Evolutionary conservation across 2,329 filamentous ascomycete genomes (phyloP), one percentile per base, ranked within the genome.

Genomic region (Diaporthe velutina): DNA sequence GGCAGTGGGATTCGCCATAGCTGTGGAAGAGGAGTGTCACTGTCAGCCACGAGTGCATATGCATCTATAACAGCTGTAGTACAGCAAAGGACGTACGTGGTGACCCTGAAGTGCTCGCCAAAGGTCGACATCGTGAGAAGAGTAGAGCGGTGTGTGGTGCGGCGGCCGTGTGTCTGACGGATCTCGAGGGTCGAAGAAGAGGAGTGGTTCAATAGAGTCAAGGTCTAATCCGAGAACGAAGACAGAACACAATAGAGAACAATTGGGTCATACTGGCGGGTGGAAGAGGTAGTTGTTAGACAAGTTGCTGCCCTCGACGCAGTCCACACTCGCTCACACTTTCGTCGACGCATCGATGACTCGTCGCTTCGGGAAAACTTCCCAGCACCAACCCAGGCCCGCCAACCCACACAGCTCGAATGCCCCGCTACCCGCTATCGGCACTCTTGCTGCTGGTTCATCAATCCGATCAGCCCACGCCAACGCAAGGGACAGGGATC

Each of bases 1-100:
- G 93, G 87, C 96, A 97, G 86, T 98, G 96, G 74, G 94, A 97
- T 85, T 96, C 94, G 83, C 94, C 94, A 86, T 94, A 94, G 82
- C 91, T 91, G 82, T 48, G 74, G 40, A 42, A 28, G 64, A 80
- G 70, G 50, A 9, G 22, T 22, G 1, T 13, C 12, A 8, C 4
- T 55, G 57, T 71, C 19, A 74, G 67, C 38, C 17, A 45, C 2
- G 17, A 12, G 4, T 45, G 25, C 19, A 15, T 12, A 15, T 64
- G 42, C 17, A 13, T 9, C 8, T 45, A 22, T 30, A 30, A 38
- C 13, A 28, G 58, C 38, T 28, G 15, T 40, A 22, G 15, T 10
- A 61, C 2, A 15, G 55, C 22, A 58, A 33, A 22, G 28, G 50
- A 85, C 91, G 79, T 89, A 95, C 92, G 94, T 97, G 77, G 94